Percentiles rank a stretch among this genome's conserved stretches.
phyloP scores from a whole-genome alignment of 352 stramenopile species.

The Phytophthora tubulina region DNA sequence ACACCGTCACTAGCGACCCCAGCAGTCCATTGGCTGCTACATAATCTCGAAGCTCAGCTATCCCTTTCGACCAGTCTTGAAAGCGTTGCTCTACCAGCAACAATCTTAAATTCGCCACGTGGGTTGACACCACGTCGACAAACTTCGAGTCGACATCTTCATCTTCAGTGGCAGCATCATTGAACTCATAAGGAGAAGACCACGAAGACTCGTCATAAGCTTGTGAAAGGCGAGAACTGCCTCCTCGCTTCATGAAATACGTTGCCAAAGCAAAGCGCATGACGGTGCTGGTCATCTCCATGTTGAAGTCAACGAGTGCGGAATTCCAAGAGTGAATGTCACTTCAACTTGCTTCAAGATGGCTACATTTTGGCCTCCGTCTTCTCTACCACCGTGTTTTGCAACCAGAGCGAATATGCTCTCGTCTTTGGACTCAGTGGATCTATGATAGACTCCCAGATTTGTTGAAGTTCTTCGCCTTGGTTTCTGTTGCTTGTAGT shows the following conservation, averaged over 20 bases:
- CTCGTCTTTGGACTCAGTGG: too few species aligned
- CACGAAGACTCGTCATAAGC: neutral
- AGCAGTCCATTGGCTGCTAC: slow-evolving; percentile 17
- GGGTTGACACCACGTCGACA: slow-evolving; percentile 16
- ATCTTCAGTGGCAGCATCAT: slow-evolving; percentile 22
- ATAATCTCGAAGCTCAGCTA: slow-evolving; percentile 37
- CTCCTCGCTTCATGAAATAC: slow-evolving; percentile 48
- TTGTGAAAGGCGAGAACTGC: neutral
- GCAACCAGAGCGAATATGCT: too few species aligned
- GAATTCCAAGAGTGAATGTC: slow-evolving; percentile 33
- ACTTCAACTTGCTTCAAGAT: slow-evolving; percentile 33
- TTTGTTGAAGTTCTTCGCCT: too few species aligned
- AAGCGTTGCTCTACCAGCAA: slow-evolving; percentile 30
- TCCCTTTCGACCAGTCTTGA: slow-evolving; percentile 24
- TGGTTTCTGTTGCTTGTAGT: too few species aligned
- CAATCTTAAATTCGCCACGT: slow-evolving; percentile 34
- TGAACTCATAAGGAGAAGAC: neutral
- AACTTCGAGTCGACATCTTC: slow-evolving; percentile 11
- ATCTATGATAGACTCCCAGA: too few species aligned
- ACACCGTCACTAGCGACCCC: slow-evolving; percentile 18
- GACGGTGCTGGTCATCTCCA: slow-evolving; percentile 46
- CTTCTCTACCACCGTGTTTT: too few species aligned
- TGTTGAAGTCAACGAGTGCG: slow-evolving; percentile 12
- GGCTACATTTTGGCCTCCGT: neutral
- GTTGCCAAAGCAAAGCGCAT: slow-evolving; percentile 54